Conservation (phyloP, 208 protist genomes). For the Strigomonas galati region DNA sequence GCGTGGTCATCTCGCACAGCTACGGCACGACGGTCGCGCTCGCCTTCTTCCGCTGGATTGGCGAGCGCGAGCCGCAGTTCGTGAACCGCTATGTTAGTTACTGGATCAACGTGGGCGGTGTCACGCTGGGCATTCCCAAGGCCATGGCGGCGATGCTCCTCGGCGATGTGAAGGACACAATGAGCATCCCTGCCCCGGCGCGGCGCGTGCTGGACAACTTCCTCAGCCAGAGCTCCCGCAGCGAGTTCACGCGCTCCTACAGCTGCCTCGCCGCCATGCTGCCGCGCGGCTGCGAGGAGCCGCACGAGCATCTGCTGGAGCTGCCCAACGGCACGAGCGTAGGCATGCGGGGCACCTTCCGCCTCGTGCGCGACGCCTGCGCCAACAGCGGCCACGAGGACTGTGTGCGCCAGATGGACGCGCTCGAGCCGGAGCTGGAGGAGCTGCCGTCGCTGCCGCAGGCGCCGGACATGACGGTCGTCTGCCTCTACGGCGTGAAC, state of each 20-base stretch:
- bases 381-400: conserved; percentile 44
- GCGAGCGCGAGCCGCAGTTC: conserved; percentile 65
- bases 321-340: conserved; percentile 51
- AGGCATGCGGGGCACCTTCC: conserved; percentile 21
- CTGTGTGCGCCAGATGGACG: conserved; percentile 31
- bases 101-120: conserved; percentile 85
- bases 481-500: conserved; percentile 90
- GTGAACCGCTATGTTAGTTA: conserved; percentile 81
- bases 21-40: conserved; percentile 80
- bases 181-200: conserved; percentile 59
- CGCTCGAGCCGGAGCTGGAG: conserved; percentile 30
- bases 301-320: conserved; percentile 36
- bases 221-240: conserved; percentile 60
- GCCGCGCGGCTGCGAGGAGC: conserved; percentile 57
- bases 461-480: conserved; percentile 77
- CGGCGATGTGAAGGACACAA: conserved; percentile 85
- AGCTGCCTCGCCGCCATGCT: conserved; percentile 71
- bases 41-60: conserved; percentile 88
- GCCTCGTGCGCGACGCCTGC: conserved; percentile 42
- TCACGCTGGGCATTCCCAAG: conserved; percentile 79
- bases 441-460: conserved; percentile 68
- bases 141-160: conserved; percentile 67
- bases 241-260: conserved; percentile 64
- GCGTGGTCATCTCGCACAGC: conserved; percentile 87
- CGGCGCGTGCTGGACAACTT: conserved; percentile 76